Evolutionary conservation across 2,329 filamentous ascomycete species (phyloP), one percentile per base, ranked within the genome.

Genomic region (Blumeriella jaapii): DNA sequence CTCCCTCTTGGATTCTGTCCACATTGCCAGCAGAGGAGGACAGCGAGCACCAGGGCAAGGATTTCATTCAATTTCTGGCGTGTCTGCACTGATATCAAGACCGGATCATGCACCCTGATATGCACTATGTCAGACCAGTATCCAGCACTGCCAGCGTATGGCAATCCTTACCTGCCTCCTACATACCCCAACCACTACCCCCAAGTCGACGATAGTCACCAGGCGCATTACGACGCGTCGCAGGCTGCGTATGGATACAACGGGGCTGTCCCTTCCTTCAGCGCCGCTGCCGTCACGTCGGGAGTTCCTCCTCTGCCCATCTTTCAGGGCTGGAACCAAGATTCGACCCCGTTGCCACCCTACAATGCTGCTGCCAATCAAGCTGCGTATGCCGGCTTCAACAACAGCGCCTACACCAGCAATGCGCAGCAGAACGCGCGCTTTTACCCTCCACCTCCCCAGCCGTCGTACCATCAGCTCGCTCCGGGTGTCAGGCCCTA

Each of bases 41-140:
- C n/a, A n/a, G n/a, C n/a, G n/a, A n/a, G n/a, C n/a, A n/a, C n/a
- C n/a, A n/a, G n/a, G n/a, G n/a, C n/a, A n/a, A n/a, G n/a, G n/a
- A n/a, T n/a, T n/a, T n/a, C n/a, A n/a, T n/a, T n/a, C n/a, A n/a
- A n/a, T n/a, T n/a, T n/a, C n/a, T n/a, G n/a, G n/a, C n/a, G n/a
- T n/a, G n/a, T n/a, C n/a, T n/a, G n/a, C n/a, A n/a, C n/a, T n/a
- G n/a, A n/a, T n/a, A n/a, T n/a, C n/a, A n/a, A n/a, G n/a, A n/a
- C n/a, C n/a, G n/a, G 25, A 36, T 34, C 42, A 49, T 51, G 46
- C 46, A 31, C 40, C 31, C 42, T 30, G 30, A 23, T 25, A 25
- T 34, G 20, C 14, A 29, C 34, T 31, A 68, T 68, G 65, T 62
- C 64, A 31, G 59, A 64, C 40, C 65, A 68, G 3, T 24, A 24